phyloP scores from a whole-genome alignment of 306 rosid species.

The Adenanthera pavonina region DNA sequence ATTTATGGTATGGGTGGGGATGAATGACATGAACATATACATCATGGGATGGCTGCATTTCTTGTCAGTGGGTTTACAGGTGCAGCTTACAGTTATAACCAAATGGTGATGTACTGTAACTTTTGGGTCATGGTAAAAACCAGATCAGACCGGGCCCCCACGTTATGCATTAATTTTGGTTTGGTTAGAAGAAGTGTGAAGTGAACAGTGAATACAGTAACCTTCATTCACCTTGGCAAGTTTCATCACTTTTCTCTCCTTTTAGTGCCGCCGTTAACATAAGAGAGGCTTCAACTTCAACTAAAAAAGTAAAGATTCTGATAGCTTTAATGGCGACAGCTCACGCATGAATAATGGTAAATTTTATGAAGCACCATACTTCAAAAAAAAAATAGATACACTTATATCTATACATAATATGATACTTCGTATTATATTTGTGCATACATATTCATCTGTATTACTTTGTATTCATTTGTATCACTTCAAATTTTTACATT shows the following conservation, averaged over 20 bases:
- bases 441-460: no score
- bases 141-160: not conserved
- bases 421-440: no score
- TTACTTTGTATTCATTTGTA: no score
- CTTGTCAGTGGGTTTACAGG: conserved; percentile 49
- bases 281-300: not conserved
- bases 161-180: not conserved
- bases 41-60: conserved; percentile 42
- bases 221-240: not conserved
- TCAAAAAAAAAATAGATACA: no score
- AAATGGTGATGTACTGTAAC: conserved; percentile 33
- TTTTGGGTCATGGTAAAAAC: conserved; percentile 30
- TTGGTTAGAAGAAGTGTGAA: not conserved
- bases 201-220: not conserved
- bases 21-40: not conserved
- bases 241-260: not conserved
- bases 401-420: no score
- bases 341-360: no score
- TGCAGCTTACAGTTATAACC: conserved; percentile 28
- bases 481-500: no score
- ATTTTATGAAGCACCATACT: no score
- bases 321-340: not conserved
- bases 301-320: not conserved
- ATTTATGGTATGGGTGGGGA: conserved; percentile 31
- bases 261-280: not conserved